Conservation (phyloP, 257 asterid species). For the Coffea canephora region DNA sequence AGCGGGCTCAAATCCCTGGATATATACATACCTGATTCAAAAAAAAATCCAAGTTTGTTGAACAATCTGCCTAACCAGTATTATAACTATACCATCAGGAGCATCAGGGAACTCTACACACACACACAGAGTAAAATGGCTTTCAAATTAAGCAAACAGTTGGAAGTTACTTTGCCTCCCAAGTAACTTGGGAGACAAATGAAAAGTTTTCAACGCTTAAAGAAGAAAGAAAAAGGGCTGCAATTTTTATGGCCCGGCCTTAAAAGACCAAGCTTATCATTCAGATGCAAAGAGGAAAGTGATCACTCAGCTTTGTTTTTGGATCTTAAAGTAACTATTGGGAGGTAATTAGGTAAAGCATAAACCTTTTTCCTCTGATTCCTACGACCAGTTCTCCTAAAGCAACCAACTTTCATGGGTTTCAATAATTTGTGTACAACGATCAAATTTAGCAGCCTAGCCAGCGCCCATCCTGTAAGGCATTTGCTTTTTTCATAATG, state of each 20-base stretch:
- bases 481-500: too few species aligned
- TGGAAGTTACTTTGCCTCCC: background rate
- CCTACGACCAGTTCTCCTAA: background rate
- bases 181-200: background rate
- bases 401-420: background rate
- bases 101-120: too few species aligned
- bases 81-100: background rate
- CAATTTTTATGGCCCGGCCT: conserved; percentile 6
- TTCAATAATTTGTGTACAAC: background rate
- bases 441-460: background rate
- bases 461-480: too few species aligned
- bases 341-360: background rate
- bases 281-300: conserved; percentile 2
- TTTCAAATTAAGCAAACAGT: background rate
- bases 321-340: background rate
- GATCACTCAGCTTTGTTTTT: background rate
- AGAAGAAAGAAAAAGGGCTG: background rate
- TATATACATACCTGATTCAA: background rate
- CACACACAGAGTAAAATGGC: too few species aligned
- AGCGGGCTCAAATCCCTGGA: too few species aligned
- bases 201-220: background rate
- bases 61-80: too few species aligned
- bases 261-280: conserved; percentile 15
- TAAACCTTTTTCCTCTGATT: background rate
- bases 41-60: background rate